These are phyloP conservation scores for Brettanomyces bruxellensis DNA, from an alignment of 805 yeast species.

Conservation along the genomic window DNA sequence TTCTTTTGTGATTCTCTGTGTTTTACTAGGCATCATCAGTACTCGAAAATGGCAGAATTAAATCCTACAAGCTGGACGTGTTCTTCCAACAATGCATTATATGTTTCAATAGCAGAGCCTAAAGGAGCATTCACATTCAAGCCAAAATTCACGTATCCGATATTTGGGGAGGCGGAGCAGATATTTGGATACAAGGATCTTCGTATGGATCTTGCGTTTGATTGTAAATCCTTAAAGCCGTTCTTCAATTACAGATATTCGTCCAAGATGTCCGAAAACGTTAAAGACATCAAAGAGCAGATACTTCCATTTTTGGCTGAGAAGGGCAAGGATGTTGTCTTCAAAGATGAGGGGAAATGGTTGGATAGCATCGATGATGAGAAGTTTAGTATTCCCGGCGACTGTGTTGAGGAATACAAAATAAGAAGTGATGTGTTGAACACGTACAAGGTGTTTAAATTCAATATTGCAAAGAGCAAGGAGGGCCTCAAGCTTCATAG, in stretches of 20 bases:
- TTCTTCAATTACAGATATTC: constrained; percentile 52
- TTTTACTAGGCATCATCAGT: background rate
- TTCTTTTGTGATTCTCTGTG: no score
- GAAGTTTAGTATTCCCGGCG: constrained; percentile 23
- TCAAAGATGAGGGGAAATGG: constrained; percentile 66
- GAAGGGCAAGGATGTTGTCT: constrained; percentile 35
- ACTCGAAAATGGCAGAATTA: constrained; percentile 11
- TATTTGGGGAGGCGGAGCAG: constrained; percentile 85
- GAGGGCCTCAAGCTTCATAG: constrained; percentile 46
- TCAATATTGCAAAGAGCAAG: constrained; percentile 29
- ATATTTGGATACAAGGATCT: constrained; percentile 77
- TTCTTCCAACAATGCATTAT: constrained; percentile 61
- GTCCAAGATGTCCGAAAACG: constrained; percentile 44
- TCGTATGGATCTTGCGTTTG: constrained; percentile 60
- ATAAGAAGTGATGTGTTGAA: constrained; percentile 13
- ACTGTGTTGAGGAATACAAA: constrained; percentile 25
- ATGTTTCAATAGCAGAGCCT: constrained; percentile 50
- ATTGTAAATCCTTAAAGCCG: constrained; percentile 66
- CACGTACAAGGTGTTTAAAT: constrained; percentile 43
- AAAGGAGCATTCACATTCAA: constrained; percentile 54
- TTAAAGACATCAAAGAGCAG: constrained; percentile 49
- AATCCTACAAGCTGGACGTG: constrained; percentile 52
- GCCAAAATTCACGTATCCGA: constrained; percentile 85
- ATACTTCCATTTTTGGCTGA: constrained; percentile 52
- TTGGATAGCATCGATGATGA: constrained; percentile 44